phyloP scores from a whole-genome alignment of 208 protist genomes.

The Wallacemonas collosoma region DNA sequence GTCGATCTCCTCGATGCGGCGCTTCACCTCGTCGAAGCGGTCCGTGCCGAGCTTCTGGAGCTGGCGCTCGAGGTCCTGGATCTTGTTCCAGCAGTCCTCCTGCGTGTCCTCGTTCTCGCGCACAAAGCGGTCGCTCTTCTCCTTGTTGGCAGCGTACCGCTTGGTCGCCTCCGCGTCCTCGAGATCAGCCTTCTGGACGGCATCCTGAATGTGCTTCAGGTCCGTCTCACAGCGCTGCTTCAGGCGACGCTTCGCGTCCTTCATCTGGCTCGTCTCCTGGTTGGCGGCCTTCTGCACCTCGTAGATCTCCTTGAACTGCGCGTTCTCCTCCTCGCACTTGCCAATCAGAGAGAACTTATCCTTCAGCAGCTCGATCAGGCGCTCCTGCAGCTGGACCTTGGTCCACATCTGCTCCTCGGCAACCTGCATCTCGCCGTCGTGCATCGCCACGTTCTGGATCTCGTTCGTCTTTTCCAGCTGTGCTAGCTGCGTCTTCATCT shows the following conservation, averaged over 20 bases:
- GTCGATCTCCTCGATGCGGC: constrained; percentile 80
- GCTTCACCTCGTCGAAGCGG: constrained; percentile 79
- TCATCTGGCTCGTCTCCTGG: constrained; percentile 65
- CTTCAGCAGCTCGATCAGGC: constrained; percentile 56
- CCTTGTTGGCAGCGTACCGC: constrained; percentile 57
- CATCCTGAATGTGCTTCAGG: constrained; percentile 62
- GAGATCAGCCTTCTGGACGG: constrained; percentile 68
- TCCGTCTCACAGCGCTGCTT: constrained; percentile 68
- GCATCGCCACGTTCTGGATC: constrained; percentile 71
- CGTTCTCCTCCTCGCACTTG: constrained; percentile 70
- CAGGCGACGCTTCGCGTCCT: constrained; percentile 62
- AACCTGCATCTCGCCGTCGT: constrained; percentile 76
- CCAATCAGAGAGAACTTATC: constrained; percentile 68
- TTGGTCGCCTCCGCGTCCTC: constrained; percentile 74
- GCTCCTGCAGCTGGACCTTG: constrained; percentile 74
- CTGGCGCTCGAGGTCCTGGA: constrained; percentile 69
- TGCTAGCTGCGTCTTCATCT: constrained; percentile 60
- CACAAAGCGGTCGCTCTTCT: constrained; percentile 61
- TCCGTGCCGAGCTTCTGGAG: constrained; percentile 72
- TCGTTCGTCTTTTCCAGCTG: constrained; percentile 63
- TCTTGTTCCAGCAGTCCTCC: constrained; percentile 70
- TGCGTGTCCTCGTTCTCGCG: constrained; percentile 63
- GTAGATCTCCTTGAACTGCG: constrained; percentile 56
- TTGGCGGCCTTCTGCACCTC: constrained; percentile 74
- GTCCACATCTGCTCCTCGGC: constrained; percentile 80